Conservation (phyloP, 2,329 filamentous ascomycete genomes). For the Verticillium zaregamsianum region DNA sequence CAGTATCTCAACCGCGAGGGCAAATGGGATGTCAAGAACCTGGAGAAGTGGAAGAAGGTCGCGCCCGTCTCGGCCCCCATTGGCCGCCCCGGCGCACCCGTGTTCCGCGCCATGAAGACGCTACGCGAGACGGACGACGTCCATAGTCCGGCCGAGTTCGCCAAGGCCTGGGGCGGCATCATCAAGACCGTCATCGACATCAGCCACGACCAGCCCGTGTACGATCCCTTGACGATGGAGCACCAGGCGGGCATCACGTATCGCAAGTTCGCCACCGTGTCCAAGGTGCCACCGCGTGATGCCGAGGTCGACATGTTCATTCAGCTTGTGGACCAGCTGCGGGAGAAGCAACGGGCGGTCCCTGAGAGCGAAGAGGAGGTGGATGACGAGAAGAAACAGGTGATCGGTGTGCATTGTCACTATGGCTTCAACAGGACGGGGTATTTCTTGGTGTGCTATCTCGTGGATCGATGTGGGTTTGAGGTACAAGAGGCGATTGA, state of each 20-base stretch:
- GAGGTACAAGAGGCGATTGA: slow-evolving; percentile 73
- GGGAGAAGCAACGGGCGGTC: slow-evolving; percentile 47
- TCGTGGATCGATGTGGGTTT: slow-evolving; percentile 77
- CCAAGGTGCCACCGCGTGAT: slow-evolving; percentile 74
- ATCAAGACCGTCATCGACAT: slow-evolving; percentile 85
- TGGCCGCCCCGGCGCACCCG: slow-evolving; percentile 41
- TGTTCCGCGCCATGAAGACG: slow-evolving; percentile 91
- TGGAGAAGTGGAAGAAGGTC: slow-evolving; percentile 84
- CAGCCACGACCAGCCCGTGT: slow-evolving; percentile 84
- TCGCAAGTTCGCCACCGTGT: slow-evolving; percentile 87
- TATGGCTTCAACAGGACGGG: slow-evolving; percentile 95
- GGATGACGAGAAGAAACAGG: slow-evolving; percentile 30
- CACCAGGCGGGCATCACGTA: slow-evolving; percentile 60
- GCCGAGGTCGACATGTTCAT: slow-evolving; percentile 52
- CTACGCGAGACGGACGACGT: slow-evolving; percentile 81
- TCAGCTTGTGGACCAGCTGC: slow-evolving; percentile 53
- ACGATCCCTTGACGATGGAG: slow-evolving; percentile 71
- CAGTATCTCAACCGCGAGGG: slow-evolving; percentile 83
- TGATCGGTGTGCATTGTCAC: slow-evolving; percentile 87
- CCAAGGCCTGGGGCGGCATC: slow-evolving; percentile 58
- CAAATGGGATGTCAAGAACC: slow-evolving; percentile 98
- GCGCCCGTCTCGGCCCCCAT: slow-evolving; percentile 75
- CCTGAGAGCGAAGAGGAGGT: slow-evolving; percentile 36
- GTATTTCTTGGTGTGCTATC: slow-evolving; percentile 83
- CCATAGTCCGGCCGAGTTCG: slow-evolving; percentile 74